These are phyloP conservation scores for Coniosporium apollinis DNA, from an alignment of 495 filamentous ascomycete species.

Conservation along the genomic window DNA sequence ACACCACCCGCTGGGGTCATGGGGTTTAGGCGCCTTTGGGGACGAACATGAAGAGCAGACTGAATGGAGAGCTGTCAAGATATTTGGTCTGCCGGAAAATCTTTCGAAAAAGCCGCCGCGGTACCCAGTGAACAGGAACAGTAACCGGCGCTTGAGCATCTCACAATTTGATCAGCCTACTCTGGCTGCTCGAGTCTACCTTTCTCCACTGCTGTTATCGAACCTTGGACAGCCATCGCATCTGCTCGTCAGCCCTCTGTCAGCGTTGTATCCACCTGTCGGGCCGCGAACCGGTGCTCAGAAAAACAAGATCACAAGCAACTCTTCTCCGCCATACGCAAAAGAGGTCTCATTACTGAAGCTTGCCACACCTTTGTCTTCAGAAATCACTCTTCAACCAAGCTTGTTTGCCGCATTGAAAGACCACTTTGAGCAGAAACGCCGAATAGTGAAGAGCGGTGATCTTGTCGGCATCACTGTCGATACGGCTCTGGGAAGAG, in stretches of 20 bases:
- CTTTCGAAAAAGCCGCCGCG: slow-evolving; percentile 30
- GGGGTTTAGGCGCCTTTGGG: slow-evolving; percentile 36
- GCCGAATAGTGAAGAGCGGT: slow-evolving; percentile 63
- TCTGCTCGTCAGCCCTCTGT: slow-evolving; percentile 26
- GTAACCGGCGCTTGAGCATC: slow-evolving; percentile 34
- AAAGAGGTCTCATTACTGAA: slow-evolving; percentile 86
- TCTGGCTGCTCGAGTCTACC: slow-evolving; percentile 44
- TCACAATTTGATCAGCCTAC: slow-evolving; percentile 26
- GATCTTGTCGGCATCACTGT: slow-evolving; percentile 78
- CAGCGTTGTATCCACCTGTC: slow-evolving; percentile 23
- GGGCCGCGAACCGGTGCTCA: slow-evolving; percentile 26
- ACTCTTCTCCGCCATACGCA: slow-evolving; percentile 63
- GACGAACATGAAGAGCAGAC: slow-evolving; percentile 30
- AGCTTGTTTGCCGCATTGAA: slow-evolving; percentile 72
- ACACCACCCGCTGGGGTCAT: slow-evolving; percentile 20
- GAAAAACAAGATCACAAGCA: slow-evolving; percentile 30
- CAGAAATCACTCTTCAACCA: slow-evolving; percentile 67
- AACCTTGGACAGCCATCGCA: slow-evolving; percentile 68
- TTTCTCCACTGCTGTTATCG: slow-evolving; percentile 71
- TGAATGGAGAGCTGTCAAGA: slow-evolving; percentile 61
- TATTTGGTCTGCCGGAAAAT: slow-evolving; percentile 68
- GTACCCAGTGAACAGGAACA: slow-evolving; percentile 33
- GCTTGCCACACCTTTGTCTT: slow-evolving; percentile 72
- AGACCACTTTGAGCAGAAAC: slow-evolving; percentile 62
- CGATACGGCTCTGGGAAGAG: slow-evolving; percentile 62